Evolutionary conservation across 2,329 filamentous ascomycete species (phyloP), one percentile per base, ranked within the genome.

Genomic region (Botrytis aclada): DNA sequence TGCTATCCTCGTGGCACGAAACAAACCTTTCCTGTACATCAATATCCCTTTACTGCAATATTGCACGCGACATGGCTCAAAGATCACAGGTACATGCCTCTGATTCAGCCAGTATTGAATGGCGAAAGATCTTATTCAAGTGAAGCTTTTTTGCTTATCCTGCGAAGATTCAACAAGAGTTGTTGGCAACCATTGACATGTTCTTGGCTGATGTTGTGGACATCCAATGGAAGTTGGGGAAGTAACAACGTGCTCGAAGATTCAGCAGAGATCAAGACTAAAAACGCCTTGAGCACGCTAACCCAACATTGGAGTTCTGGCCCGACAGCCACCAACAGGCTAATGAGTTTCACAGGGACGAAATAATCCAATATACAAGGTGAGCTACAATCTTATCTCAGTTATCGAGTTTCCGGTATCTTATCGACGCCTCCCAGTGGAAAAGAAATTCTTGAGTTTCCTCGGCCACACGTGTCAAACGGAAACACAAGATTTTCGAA

Each of bases 221-320:
- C 37, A 25, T 39, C 70, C 70, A 72, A 72, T 72, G 37, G 32
- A 58, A 45, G 29, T 20, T 58, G 47, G 61, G n/a, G 62, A 58
- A 60, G 29, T 45, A 18, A 72, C 41, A 72, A 72, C 70, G 70
- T 72, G 70, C 45, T 72, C 62, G 14, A 65, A 65, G 63, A 64
- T 45, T 29, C 34, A 51, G 63, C 29, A 12, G 63, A 51, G 63
- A 47, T 51, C 10, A 65, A 34, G 8, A 29, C 37, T 41, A 56
- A 32, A 56, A 56, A 56, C 25, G 34, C 34, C 65, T n/a, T 10
- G 34, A 10, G 25, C 25, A 32, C n/a, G 47, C 65, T 67, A 67
- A 56, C 20, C 47, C 34, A 25, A n/a, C 18, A 8, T 51, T 16
- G 47, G 47, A 16, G 1, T 29, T 41, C 18, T 39, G 29, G 37